Evolutionary conservation across 768 basidiomycete genomes (phyloP).

Genomic region (Favolaschia claudopus): DNA sequence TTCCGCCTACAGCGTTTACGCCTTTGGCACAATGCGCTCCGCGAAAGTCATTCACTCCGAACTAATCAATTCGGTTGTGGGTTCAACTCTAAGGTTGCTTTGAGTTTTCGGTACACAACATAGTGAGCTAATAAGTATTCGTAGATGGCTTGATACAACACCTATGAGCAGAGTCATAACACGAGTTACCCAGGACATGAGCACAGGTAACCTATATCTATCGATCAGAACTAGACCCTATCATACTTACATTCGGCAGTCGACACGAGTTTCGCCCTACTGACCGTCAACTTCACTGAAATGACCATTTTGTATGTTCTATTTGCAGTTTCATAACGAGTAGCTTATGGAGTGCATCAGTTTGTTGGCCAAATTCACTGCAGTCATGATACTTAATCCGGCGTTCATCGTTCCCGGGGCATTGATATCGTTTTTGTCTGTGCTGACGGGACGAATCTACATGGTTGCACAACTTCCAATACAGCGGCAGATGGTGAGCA

Average conservation of each 20-base stretch:
- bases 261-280: constrained; percentile 2
- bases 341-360: not conserved
- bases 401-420: constrained; percentile 48
- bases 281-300: not conserved
- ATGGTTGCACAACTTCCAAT: constrained; percentile 63
- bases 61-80: constrained; percentile 46
- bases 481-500: constrained; percentile 65
- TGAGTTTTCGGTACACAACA: not conserved
- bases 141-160: constrained; percentile 35
- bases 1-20: constrained; percentile 32
- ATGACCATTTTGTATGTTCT: constrained; percentile 12
- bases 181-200: constrained; percentile 55
- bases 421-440: constrained; percentile 45
- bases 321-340: not conserved
- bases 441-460: constrained; percentile 55
- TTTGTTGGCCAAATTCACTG: constrained; percentile 43
- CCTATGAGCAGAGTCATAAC: constrained; percentile 53
- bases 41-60: constrained; percentile 37
- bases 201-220: constrained; percentile 15
- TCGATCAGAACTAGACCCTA: too few species aligned
- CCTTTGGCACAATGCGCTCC: constrained; percentile 41
- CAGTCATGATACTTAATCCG: constrained; percentile 46
- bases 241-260: not conserved
- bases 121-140: not conserved
- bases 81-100: constrained; percentile 44